phyloP scores from a whole-genome alignment of 768 basidiomycete species.

The Russula sp. region DNA sequence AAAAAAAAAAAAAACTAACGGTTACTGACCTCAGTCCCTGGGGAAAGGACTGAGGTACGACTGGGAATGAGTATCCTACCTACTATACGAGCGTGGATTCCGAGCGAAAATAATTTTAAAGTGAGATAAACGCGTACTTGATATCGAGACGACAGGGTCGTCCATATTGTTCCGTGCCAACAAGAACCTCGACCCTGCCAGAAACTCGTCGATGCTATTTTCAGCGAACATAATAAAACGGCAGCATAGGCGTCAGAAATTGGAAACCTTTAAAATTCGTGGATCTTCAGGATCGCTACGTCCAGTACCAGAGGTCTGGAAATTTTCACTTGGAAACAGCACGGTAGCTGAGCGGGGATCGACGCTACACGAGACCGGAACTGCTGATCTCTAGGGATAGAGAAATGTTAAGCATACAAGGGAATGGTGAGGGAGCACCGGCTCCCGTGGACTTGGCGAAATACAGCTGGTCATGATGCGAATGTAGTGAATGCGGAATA shows the following conservation, averaged over 20 bases:
- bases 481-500: neutral
- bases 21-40: too few species aligned
- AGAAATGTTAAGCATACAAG: neutral
- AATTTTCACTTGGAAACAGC: neutral
- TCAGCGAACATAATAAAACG: neutral
- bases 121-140: too few species aligned
- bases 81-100: too few species aligned
- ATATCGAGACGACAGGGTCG: too few species aligned
- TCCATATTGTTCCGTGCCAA: too few species aligned
- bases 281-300: neutral
- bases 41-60: too few species aligned
- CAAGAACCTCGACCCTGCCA: neutral
- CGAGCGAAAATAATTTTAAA: too few species aligned
- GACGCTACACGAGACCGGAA: neutral
- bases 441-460: neutral
- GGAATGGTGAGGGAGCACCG: neutral
- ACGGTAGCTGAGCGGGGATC: neutral
- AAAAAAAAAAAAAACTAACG: too few species aligned
- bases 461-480: neutral
- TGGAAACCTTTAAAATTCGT: neutral
- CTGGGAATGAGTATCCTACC: too few species aligned
- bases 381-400: neutral
- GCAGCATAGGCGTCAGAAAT: too few species aligned
- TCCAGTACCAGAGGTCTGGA: neutral
- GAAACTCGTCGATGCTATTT: neutral